phyloP scores from a whole-genome alignment of 441 rosid species.

The Macaranga tanarius region DNA sequence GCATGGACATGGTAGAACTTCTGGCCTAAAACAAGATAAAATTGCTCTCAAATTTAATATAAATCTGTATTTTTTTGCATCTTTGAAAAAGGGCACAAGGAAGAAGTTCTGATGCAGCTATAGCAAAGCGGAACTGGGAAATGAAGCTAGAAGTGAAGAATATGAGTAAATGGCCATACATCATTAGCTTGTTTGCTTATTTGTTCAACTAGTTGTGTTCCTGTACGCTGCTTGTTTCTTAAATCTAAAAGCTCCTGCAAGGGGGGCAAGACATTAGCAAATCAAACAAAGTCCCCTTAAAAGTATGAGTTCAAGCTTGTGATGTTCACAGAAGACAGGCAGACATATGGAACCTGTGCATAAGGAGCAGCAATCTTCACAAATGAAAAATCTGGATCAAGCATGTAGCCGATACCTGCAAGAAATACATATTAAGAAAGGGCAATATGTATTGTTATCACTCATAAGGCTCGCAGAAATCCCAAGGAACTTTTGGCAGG shows the following conservation, averaged over 20 bases:
- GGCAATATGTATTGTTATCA: neutral
- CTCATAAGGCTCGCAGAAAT: neutral
- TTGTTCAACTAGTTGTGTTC: slow-evolving; percentile 68
- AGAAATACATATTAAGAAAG: slow-evolving; percentile 11
- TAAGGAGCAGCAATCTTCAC: slow-evolving; percentile 91
- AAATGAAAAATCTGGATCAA: slow-evolving; percentile 83
- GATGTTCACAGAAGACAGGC: neutral
- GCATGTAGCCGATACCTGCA: slow-evolving; percentile 83
- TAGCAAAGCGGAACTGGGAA: neutral
- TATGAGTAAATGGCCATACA: slow-evolving; percentile 37
- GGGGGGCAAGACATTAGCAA: slow-evolving; percentile 15
- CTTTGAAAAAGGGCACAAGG: neutral
- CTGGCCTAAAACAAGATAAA: slow-evolving; percentile 57
- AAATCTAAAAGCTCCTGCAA: slow-evolving; percentile 81
- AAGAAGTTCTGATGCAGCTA: neutral
- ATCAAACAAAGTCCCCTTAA: slow-evolving; percentile 4
- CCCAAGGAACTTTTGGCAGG: neutral
- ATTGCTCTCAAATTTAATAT: slow-evolving; percentile 6
- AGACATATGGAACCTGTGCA: slow-evolving; percentile 60
- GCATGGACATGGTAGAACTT: slow-evolving; percentile 80
- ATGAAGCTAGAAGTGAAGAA: neutral
- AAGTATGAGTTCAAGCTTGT: slow-evolving; percentile 10
- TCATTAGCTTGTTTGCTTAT: slow-evolving; percentile 90
- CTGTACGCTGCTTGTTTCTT: slow-evolving; percentile 47
- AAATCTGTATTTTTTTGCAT: neutral